Evolutionary conservation across 139 green algal species (phyloP).

Genomic region (Auxenochlorella pyrenoidosa): DNA sequence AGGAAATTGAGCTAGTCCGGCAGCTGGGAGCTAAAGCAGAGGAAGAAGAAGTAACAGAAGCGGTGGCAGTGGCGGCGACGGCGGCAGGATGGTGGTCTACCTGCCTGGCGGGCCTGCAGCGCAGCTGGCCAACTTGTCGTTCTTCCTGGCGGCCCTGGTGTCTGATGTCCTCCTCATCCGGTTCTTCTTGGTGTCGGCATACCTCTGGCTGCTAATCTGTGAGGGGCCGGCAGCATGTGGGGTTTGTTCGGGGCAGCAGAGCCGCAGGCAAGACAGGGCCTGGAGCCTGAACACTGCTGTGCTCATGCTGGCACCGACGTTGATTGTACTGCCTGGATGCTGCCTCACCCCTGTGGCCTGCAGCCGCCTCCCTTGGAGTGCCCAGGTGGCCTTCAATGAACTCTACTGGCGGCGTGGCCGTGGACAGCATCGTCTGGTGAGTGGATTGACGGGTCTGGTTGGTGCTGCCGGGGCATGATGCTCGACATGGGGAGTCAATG

Average conservation of each 20-base stretch:
- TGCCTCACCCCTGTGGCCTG: background rate
- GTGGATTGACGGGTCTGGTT: too few species aligned
- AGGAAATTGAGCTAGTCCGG: background rate
- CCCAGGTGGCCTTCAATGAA: constrained; percentile 32
- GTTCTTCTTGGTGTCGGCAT: constrained; percentile 36
- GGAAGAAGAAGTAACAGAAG: background rate
- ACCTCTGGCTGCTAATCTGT: constrained; percentile 33
- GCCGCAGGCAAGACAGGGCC: too few species aligned
- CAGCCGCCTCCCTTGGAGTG: constrained; percentile 13
- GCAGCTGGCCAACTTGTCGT: constrained; percentile 25
- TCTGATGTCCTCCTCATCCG: constrained; percentile 46
- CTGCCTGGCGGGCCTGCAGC: background rate
- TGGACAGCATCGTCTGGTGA: constrained; percentile 34
- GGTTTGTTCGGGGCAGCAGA: too few species aligned
- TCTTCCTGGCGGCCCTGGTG: constrained; percentile 27
- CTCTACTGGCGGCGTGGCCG: background rate
- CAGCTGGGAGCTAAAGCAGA: too few species aligned
- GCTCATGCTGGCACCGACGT: background rate
- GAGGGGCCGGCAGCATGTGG: too few species aligned
- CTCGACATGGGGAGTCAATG: too few species aligned
- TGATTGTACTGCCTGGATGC: background rate
- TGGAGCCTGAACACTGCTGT: too few species aligned
- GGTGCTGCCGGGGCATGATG: background rate
- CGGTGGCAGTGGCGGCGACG: too few species aligned
- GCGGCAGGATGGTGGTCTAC: background rate